Percentiles rank a stretch among this genome's conserved stretches.
Conservation (phyloP, 1,284 basidiomycete species). For the Ustilago shanxiensis region DNA sequence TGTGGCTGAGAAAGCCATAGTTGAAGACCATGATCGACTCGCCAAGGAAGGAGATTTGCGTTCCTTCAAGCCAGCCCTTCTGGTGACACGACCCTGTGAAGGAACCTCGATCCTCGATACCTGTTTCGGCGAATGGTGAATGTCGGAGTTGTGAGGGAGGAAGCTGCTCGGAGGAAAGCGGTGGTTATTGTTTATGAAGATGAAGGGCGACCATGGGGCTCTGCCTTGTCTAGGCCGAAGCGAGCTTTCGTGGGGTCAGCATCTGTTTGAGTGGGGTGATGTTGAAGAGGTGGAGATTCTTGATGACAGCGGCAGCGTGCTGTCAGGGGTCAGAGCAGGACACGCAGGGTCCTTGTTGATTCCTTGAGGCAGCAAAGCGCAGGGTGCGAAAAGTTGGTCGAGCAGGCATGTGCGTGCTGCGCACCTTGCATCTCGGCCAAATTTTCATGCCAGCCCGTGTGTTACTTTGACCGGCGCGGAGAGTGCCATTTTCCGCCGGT, state of each 20-base stretch:
- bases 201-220: background rate
- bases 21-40: constrained; percentile 17
- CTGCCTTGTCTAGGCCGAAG: background rate
- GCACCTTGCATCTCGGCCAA: constrained; percentile 8
- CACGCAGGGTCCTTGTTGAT: background rate
- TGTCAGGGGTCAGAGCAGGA: background rate
- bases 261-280: background rate
- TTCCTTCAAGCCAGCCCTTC: background rate
- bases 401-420: constrained; percentile 7
- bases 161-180: background rate
- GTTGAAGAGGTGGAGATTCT: background rate
- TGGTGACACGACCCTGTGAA: background rate
- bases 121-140: background rate
- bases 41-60: background rate
- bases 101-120: background rate
- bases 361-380: too few species aligned
- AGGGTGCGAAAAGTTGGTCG: background rate
- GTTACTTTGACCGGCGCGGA: background rate
- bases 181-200: background rate
- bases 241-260: background rate
- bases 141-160: background rate
- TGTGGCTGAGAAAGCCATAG: constrained; percentile 51
- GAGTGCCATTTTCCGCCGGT: background rate
- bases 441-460: constrained; percentile 8
- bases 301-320: background rate